Base-by-base conservation (phyloP, 1,284 basidiomycete species). In the Golubevia sp. region DNA sequence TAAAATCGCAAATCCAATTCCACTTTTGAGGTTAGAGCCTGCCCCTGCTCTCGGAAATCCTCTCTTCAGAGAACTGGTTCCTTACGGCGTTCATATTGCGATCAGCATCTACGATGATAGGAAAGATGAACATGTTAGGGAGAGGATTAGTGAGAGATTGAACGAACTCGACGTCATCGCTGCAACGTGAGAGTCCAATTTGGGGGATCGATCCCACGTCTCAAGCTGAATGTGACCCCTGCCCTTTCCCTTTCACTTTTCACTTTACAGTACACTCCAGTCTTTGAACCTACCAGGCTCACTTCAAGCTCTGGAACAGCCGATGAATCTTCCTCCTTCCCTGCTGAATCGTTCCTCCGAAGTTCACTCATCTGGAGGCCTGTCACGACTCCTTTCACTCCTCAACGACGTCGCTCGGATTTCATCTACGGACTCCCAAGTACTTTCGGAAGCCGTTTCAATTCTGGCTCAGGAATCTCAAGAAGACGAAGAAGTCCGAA, bases 101-200 rank as follows among this genome's bases (percentile, higher is more conserved):
- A 89, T 97, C 67, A 93, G 93, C 71, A 90, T 98, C 13, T 98
- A 97, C 85, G 89, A 91, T 56, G 91, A 97, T 72, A 86, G 92
- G 38, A 93, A 91, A 77, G 87, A 89, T 57, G 89, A 89, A 38
- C 87, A 92, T 55, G 84, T 97, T 23, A 86, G 90, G 55, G 89
- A 91, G 30, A 88, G 89, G 63, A 86, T 98, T 3, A 84, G 87
- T 13, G 87, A 88, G 30, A 86, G 86, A 55, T 88, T 90, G 7
- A 88, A 89, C 65, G 88, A 90, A 50, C 85, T 94, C 2, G 90
- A 94, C 74, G 87, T 88, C 44, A 82, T 87, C 27, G 86, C 87
- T 3, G 88, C 90, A 51, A 87, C 86, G 92, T 92, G 72, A 67
- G 89, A 85, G 13, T 7, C 6, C 21, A 52, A 15, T n/a, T n/a